Conservation (phyloP, 2,329 filamentous ascomycete genomes). For the Akanthomyces dipterigenus region DNA sequence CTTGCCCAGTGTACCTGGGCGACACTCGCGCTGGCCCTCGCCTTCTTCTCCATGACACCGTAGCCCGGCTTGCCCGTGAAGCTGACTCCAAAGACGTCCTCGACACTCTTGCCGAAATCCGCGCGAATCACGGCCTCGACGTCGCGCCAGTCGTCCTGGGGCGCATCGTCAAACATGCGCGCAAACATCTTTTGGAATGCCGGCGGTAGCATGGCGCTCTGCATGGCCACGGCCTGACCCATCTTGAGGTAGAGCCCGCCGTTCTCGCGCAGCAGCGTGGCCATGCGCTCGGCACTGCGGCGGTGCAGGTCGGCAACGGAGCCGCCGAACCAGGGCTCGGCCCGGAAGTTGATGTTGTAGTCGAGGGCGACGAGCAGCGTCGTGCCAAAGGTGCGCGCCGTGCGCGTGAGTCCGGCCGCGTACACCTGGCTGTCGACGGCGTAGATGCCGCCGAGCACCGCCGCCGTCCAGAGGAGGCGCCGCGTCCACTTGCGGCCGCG, state of each 20-base stretch:
- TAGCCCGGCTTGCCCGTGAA: constrained; percentile 65
- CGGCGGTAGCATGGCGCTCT: constrained; percentile 84
- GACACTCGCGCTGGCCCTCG: constrained; percentile 77
- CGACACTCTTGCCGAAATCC: constrained; percentile 79
- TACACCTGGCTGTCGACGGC: constrained; percentile 67
- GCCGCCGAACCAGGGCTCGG: constrained; percentile 66
- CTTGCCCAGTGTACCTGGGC: constrained; percentile 96
- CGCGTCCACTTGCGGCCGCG: constrained; percentile 70
- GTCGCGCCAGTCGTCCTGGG: constrained; percentile 82
- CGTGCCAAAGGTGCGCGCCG: constrained; percentile 70
- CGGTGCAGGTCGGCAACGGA: constrained; percentile 72
- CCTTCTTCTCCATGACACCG: constrained; percentile 55
- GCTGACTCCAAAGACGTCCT: constrained; percentile 89
- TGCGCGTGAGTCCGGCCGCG: constrained; percentile 71
- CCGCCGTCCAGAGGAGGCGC: constrained; percentile 57
- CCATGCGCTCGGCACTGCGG: constrained; percentile 77
- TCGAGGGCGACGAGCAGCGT: constrained; percentile 79
- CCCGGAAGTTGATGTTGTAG: constrained; percentile 94
- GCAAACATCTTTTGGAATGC: constrained; percentile 96
- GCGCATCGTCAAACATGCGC: constrained; percentile 95
- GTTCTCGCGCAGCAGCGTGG: constrained; percentile 74
- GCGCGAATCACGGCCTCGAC: constrained; percentile 78
- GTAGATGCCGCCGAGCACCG: constrained; percentile 56
- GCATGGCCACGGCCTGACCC: constrained; percentile 97
- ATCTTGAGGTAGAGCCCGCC: constrained; percentile 96